Evolutionary conservation across 306 rosid genomes (phyloP).

Genomic region (Vigna angularis): DNA sequence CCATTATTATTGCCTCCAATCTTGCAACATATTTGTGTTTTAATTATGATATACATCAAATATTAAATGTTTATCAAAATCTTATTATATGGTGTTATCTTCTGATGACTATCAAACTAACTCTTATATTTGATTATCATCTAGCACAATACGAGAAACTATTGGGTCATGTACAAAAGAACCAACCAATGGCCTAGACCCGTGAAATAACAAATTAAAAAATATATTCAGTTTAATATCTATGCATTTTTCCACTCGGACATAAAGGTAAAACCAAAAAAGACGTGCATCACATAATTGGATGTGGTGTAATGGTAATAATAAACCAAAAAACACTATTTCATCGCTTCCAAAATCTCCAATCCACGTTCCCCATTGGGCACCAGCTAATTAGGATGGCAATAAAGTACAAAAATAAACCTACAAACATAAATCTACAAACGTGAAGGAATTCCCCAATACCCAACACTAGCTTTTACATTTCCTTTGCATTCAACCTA

Average conservation of each 20-base stretch:
- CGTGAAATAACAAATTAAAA: neutral
- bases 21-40: too few relatives aligned
- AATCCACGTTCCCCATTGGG: neutral
- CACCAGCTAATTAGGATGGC: neutral
- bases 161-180: neutral
- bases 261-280: neutral
- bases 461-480: neutral
- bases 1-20: too few relatives aligned
- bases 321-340: neutral
- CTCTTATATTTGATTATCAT: neutral
- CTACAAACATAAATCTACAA: neutral
- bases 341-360: conserved; percentile 13
- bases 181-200: neutral
- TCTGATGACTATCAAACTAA: too few relatives aligned
- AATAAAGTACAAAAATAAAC: neutral
- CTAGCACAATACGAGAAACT: neutral
- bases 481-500: conserved; percentile 20
- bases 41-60: too few relatives aligned
- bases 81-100: too few relatives aligned
- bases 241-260: neutral
- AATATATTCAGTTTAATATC: neutral
- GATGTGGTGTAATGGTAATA: neutral
- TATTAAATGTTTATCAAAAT: too few relatives aligned
- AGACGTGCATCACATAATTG: neutral
- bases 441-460: neutral